Conservation (phyloP, 1,139 yeast species). For the Saccharomycopsis phalli region DNA sequence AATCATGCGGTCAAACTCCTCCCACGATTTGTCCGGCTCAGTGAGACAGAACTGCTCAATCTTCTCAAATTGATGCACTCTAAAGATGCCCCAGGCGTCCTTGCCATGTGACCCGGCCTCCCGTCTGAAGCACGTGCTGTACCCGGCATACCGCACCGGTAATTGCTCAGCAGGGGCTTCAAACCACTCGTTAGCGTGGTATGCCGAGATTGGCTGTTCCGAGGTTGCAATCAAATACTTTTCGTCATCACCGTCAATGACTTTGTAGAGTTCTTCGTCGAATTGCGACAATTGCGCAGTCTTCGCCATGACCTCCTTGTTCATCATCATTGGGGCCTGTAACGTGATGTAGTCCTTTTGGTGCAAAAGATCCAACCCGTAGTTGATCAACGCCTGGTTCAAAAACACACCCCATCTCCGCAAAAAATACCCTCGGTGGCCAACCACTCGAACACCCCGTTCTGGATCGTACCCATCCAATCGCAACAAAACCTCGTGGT, state of each 20-base stretch:
- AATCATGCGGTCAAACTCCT: constrained; percentile 93
- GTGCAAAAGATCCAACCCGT: constrained; percentile 80
- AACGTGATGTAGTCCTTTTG: constrained; percentile 77
- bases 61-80: constrained; percentile 97
- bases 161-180: constrained; percentile 95
- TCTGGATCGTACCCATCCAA: constrained; percentile 98
- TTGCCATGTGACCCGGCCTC: constrained; percentile 99
- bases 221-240: constrained; percentile 97
- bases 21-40: constrained; percentile 98
- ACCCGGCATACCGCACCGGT: constrained; percentile 95
- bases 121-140: constrained; percentile 97
- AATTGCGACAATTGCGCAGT: constrained; percentile 97
- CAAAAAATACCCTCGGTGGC: constrained; percentile 97
- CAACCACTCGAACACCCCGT: constrained; percentile 95
- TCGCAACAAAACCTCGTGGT: constrained; percentile 89
- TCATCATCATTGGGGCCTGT: constrained; percentile 99
- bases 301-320: constrained; percentile 98
- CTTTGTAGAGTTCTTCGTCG: constrained; percentile 96
- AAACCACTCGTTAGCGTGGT: constrained; percentile 97
- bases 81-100: constrained; percentile 99
- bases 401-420: constrained; percentile 93
- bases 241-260: constrained; percentile 93
- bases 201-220: constrained; percentile 98
- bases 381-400: constrained; percentile 96
- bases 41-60: constrained; percentile 93